Evolutionary conservation across 2,329 filamentous ascomycete genomes (phyloP), one percentile per base, ranked within the genome.

Genomic region (Ophiobolus disseminans): DNA sequence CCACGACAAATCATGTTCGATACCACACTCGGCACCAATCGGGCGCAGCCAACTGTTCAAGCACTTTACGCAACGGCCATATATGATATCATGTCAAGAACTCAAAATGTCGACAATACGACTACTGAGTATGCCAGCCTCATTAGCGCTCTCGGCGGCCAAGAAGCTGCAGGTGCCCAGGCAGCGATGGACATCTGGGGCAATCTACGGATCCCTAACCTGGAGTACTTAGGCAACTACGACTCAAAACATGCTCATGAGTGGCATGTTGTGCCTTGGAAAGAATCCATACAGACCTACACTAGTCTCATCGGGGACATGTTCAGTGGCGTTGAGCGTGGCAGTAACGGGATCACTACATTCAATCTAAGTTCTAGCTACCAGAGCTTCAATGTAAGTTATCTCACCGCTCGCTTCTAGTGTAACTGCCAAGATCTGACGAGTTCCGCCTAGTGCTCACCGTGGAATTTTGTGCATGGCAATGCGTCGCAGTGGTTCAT

Each of bases 171-270:
- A 19, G 50, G 34, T 13, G 10, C 42, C 7, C 40, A 53, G 25
- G 41, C 37, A 14, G 40, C 45, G 2, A 53, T 17, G 21, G 50
- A 49, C 17, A 25, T 32, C 10, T 49, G 50, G 50, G 50, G 50
- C 7, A 49, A 53, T 13, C 7, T 53, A 9, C 40, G 45, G 4
- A 45, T 49, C 2, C 40, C 50, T 5, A 41, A 46, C 26, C 23
- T 53, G 1, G 39, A 39, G n/a, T 53, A 49, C 28, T 19, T 37
- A 1, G 16, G 8, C 17, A 19, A 25, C 8, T 42, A 49, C 16
- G 20, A 45, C 30, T 13, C 30, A 43, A 14, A 40, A 32, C 13
- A 31, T 5, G 10, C 28, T 8, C 6, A 8, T 7, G 5, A n/a
- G 28, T 31, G 28, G 28, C 6, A 13, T 8, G 5, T 13, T 9